phyloP scores from a whole-genome alignment of 306 rosid genomes.

The Purshia tridentata region DNA sequence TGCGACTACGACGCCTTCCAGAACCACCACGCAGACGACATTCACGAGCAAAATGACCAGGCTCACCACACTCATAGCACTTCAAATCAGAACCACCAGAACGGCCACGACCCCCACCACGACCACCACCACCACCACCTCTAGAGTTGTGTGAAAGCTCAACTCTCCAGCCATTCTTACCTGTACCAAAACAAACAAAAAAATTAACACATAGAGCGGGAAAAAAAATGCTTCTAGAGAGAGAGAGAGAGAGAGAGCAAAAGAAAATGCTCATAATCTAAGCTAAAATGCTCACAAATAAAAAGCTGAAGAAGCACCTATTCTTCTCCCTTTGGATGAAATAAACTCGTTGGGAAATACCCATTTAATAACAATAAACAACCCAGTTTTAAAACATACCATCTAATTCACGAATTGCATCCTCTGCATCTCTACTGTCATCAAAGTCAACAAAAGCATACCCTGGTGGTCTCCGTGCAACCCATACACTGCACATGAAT shows the following conservation, averaged over 20 bases:
- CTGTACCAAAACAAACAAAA: constrained; percentile 39
- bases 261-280: too few relatives aligned
- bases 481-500: constrained; percentile 79
- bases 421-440: constrained; percentile 87
- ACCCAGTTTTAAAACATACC: constrained; percentile 40
- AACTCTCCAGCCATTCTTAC: constrained; percentile 98
- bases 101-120: constrained; percentile 84
- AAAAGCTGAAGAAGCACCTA: neutral
- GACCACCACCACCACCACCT: constrained; percentile 70
- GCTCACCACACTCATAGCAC: constrained; percentile 98
- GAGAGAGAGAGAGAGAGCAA: too few relatives aligned
- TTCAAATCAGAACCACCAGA: constrained; percentile 96
- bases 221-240: neutral
- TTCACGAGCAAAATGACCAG: constrained; percentile 99
- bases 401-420: constrained; percentile 90
- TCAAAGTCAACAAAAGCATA: constrained; percentile 96
- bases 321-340: neutral
- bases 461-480: constrained; percentile 97
- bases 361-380: neutral
- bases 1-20: constrained; percentile 94
- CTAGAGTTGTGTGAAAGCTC: constrained; percentile 98
- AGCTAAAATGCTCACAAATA: neutral
- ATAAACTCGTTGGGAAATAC: neutral
- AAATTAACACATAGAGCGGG: too few relatives aligned
- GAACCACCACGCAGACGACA: constrained; percentile 90